A percentile compares a stretch with the other conserved stretches of the same genome.
Conservation (phyloP, 2,329 filamentous ascomycete species). For the Apiospora phragmitis region DNA sequence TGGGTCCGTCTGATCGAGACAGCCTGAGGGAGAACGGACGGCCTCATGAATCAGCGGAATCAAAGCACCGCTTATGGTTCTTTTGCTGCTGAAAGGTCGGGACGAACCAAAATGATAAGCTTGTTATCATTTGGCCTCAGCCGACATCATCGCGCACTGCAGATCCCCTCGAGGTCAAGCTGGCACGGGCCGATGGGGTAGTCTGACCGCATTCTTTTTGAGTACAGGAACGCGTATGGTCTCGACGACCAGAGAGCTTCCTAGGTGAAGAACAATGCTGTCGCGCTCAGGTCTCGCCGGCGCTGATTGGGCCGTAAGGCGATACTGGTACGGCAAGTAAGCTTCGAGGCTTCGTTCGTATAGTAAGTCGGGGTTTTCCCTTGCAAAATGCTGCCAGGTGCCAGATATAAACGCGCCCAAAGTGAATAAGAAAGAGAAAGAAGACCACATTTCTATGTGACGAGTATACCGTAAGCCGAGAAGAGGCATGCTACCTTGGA, state of each 20-base stretch:
- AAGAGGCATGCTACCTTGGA: background rate
- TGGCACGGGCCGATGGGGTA: background rate
- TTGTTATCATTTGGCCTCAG: background rate
- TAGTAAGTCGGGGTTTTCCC: background rate
- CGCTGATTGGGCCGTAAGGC: background rate
- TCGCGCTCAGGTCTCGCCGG: background rate
- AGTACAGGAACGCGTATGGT: background rate
- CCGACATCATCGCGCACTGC: background rate
- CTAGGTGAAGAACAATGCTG: no score
- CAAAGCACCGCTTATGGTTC: background rate
- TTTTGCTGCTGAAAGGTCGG: background rate
- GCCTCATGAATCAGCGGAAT: background rate
- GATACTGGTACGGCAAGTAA: background rate
- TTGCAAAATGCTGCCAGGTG: background rate
- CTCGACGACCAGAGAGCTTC: background rate
- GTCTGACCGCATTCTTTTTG: background rate
- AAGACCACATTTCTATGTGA: background rate
- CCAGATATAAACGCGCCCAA: background rate
- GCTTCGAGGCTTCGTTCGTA: background rate
- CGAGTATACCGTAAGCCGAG: background rate
- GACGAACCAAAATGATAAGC: background rate
- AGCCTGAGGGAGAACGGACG: background rate
- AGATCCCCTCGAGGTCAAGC: background rate
- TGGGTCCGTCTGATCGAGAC: background rate
- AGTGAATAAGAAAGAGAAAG: background rate